These are phyloP conservation scores for Aspergillus vadensis DNA, from an alignment of 2,329 filamentous ascomycete genomes.

Conservation along the genomic window DNA sequence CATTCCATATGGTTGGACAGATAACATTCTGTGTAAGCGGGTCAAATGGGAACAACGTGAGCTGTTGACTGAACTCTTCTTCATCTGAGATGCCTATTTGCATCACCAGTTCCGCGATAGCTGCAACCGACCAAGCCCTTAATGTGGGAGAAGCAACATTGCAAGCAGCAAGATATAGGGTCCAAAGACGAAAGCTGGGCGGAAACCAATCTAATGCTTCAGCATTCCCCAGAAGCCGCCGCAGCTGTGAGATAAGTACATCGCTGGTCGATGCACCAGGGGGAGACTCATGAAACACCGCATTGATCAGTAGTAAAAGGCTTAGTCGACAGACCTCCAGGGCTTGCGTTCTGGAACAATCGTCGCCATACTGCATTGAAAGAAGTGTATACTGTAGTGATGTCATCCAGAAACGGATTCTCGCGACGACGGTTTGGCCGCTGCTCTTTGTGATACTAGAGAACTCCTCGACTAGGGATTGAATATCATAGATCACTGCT, in stretches of 20 bases:
- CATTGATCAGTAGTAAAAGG: neutral
- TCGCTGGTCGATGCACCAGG: neutral
- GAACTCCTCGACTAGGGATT: neutral
- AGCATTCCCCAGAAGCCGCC: neutral
- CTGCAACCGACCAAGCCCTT: neutral
- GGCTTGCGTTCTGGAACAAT: neutral
- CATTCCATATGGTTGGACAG: neutral
- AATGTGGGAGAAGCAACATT: neutral
- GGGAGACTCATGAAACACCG: neutral
- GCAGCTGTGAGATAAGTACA: neutral
- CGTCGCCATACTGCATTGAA: neutral
- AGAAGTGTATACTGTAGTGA: neutral
- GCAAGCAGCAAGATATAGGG: neutral
- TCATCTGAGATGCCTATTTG: neutral
- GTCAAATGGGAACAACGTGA: neutral
- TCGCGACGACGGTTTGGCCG: neutral
- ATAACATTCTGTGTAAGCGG: no score
- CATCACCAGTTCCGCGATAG: neutral
- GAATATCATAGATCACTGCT: neutral
- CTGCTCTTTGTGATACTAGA: neutral
- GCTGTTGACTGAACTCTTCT: neutral
- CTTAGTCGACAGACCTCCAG: neutral
- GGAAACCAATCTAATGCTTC: neutral
- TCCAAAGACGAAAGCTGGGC: neutral
- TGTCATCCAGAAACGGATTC: neutral